Evolutionary conservation across 306 rosid genomes (phyloP), one percentile per base, ranked within the genome.

Genomic region (Quercus mongolica): DNA sequence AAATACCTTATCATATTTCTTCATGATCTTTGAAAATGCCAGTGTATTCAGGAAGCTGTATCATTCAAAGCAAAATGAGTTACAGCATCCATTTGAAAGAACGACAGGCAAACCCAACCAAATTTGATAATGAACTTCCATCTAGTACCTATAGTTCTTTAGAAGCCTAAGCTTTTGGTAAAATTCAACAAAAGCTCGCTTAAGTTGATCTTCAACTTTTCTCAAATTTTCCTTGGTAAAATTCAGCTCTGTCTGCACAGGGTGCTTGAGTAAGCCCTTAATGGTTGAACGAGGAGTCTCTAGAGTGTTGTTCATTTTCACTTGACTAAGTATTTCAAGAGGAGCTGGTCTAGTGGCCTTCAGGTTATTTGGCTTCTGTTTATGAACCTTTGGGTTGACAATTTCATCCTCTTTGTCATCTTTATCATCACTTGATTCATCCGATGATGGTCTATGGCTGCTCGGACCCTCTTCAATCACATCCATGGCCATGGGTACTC

Each of bases 1-100:
- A 7, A 25, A 4, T 83, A 89, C 97, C 92, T 92, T 92, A 20
- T 92, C 94, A 82, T 92, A 92, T 85, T 92, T 92, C 89, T 92
- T 92, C 87, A 92, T 92, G 80, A 90, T 90, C 90, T 92, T 92
- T 4, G 93, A 90, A 85, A 92, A 86, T 30, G 97, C 97, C 88
- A 90, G 49, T 15, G 78, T 75, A 56, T 92, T 92, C 64, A 92
- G 81, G 82, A 90, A 92, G 74, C 94, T 92, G 89, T 65, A 7
- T 44, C 51, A 44, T 44, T 44, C 51, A 44, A 7, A 44, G 51
- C 14, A 44, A 44, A 61, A 11, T 44, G 51, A 44, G 10, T 10
- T 0, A 11, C 0, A 10, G 51, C 51, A 44, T 44, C 2, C 51
- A 44, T 44, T 44, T 44, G 51, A 44, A 49, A 21, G 38, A 31